These are phyloP conservation scores for Aspergillus vadensis DNA, from an alignment of 2,329 filamentous ascomycete genomes.

Conservation along the genomic window DNA sequence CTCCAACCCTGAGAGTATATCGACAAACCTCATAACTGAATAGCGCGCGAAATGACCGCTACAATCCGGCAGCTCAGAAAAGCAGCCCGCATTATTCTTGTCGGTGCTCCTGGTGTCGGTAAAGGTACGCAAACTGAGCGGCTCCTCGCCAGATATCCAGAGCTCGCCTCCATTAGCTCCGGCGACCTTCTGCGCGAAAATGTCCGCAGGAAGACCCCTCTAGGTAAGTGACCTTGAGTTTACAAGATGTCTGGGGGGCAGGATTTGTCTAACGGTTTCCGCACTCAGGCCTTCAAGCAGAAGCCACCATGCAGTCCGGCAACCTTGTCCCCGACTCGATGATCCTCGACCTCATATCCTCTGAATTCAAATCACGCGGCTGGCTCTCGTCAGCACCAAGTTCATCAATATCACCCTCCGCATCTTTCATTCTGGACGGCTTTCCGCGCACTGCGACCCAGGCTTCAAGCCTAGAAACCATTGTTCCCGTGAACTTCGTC, in stretches of 20 bases:
- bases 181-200: slow-evolving; percentile 90
- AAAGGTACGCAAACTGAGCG: slow-evolving; percentile 96
- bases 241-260: background rate
- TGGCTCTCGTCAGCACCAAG: slow-evolving; percentile 64
- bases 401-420: slow-evolving; percentile 66
- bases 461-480: slow-evolving; percentile 71
- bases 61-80: slow-evolving; percentile 62
- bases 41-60: slow-evolving; percentile 30
- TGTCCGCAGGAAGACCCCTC: slow-evolving; percentile 82
- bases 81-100: slow-evolving; percentile 89
- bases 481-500: slow-evolving; percentile 94
- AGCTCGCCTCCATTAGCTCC: slow-evolving; percentile 88
- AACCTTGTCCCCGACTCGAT: slow-evolving; percentile 88
- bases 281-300: slow-evolving; percentile 78
- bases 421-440: slow-evolving; percentile 93
- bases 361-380: slow-evolving; percentile 80
- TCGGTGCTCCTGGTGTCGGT: slow-evolving; percentile 94
- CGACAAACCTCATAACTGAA: background rate
- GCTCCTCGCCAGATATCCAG: slow-evolving; percentile 80
- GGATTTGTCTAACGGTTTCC: slow-evolving; percentile 3
- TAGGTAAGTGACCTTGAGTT: slow-evolving; percentile 60
- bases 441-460: slow-evolving; percentile 88
- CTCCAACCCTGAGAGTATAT: background rate
- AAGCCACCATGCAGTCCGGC: slow-evolving; percentile 82
- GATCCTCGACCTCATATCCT: slow-evolving; percentile 88